Evolutionary conservation across 331 rosid species (phyloP).

Genomic region (Cucumis variabilis): DNA sequence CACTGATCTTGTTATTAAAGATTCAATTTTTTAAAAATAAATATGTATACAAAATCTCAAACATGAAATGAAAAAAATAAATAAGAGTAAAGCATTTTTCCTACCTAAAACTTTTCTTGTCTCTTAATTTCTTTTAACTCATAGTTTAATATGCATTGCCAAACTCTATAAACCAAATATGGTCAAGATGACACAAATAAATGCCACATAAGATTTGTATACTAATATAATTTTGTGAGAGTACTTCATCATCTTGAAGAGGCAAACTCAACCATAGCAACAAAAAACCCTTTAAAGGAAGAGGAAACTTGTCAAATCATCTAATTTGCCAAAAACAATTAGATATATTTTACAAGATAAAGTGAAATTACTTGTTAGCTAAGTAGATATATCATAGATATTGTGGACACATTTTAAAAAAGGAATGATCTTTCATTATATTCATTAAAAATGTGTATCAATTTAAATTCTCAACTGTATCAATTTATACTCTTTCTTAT

Average conservation of each 20-base stretch:
- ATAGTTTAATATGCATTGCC: neutral
- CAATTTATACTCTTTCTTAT: too few relatives aligned
- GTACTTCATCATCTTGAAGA: neutral
- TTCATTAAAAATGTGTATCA: too few relatives aligned
- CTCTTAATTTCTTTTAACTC: neutral
- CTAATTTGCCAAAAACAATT: neutral
- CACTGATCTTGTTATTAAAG: neutral
- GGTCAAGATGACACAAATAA: neutral
- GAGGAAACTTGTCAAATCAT: neutral
- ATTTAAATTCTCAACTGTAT: too few relatives aligned
- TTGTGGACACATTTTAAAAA: neutral
- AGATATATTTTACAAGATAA: too few relatives aligned
- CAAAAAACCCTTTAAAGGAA: neutral
- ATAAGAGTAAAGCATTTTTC: neutral
- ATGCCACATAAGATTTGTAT: neutral
- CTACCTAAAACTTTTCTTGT: neutral
- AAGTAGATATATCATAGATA: neutral
- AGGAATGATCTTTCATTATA: too few relatives aligned
- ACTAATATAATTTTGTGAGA: neutral
- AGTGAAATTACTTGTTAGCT: neutral
- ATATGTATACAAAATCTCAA: neutral
- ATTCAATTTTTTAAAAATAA: neutral
- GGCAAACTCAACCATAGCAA: neutral
- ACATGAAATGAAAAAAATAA: neutral
- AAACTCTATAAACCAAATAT: neutral